Evolutionary conservation across 768 basidiomycete genomes (phyloP), one percentile per base, ranked within the genome.

Genomic region (Tricholoma sp.): DNA sequence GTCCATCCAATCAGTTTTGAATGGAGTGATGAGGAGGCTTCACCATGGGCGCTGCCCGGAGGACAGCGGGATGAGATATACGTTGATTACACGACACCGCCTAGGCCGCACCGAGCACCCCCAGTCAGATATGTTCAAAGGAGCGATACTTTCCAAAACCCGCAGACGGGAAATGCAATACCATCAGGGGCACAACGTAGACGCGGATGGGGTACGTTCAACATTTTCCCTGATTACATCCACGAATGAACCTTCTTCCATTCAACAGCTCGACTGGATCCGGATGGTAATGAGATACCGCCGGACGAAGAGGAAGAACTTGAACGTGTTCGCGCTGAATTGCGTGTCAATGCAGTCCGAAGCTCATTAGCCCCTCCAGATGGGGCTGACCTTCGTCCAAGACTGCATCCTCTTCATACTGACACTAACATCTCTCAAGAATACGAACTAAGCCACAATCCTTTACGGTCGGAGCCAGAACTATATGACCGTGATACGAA

Each of bases 251-350:
- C 11, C 14, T 22, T 43, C 51, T 60, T 32, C 32, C 57, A 46
- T 45, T 32, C 7, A 54, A 29, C 39, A 80, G 80, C 77, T 34
- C 76, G 79, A 35, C 74, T 82, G 49, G 79, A 82, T 66, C 63
- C 77, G 2, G 83, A 87, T 63, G 86, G 86, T 0, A 81, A 87
- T 58, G 84, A 86, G 64, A 79, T 86, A 56, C 74, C 83, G 2
- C 77, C 79, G 0, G 83, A 83, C 18, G 83, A 84, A 62, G 85
- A 87, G 58, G 80, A 81, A 59, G 80, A 82, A 52, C 72, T 84
- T 16, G 83, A 85, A 57, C 79, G 82, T 29, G 69, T 74, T 27
- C 78, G 81, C 34, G 71, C 81, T 0, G 79, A 78, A 55, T 72
- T 76, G 64, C 77, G 80, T 9, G 64, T 80, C 11, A 76, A 72